Percentiles rank a stretch among this genome's conserved stretches.
phyloP scores from a whole-genome alignment of 129 eudicot species.

The Lactuca sativa region DNA sequence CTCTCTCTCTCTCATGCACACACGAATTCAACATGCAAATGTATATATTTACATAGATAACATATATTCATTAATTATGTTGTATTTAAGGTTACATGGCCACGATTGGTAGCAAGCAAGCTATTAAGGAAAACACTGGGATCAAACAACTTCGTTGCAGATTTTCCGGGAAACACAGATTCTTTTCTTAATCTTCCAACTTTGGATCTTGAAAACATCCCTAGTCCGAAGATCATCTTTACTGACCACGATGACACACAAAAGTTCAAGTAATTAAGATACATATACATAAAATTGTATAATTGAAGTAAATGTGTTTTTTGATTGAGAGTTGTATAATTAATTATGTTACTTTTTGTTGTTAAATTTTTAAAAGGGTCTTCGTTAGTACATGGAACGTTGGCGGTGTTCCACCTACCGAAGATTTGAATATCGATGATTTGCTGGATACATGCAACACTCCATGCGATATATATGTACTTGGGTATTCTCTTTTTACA shows the following conservation, averaged over 20 bases:
- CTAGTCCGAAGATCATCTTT: conserved; percentile 30
- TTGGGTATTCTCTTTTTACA: conserved; percentile 45
- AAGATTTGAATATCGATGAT: conserved; percentile 51
- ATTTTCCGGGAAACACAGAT: conserved; percentile 43
- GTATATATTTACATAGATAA: neutral
- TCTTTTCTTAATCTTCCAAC: conserved; percentile 43
- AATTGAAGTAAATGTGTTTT: neutral
- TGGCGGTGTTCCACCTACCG: conserved; percentile 66
- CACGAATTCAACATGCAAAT: conserved; percentile 6
- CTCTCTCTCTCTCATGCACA: neutral
- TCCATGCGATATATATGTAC: conserved; percentile 61
- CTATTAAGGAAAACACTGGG: conserved; percentile 51
- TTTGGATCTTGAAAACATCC: conserved; percentile 31
- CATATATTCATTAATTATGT: conserved; percentile 8
- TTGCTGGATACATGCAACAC: conserved; percentile 48
- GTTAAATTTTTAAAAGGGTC: conserved; percentile 37
- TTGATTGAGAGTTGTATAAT: neutral
- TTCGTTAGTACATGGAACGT: conserved; percentile 77
- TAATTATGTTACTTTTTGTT: conserved; percentile 3
- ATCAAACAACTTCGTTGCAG: conserved; percentile 66
- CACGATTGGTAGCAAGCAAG: conserved; percentile 72
- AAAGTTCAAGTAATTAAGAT: conserved; percentile 62
- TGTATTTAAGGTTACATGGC: conserved; percentile 63
- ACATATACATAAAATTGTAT: neutral
- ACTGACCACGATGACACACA: conserved; percentile 36